Evolutionary conservation across 2,329 filamentous ascomycete genomes (phyloP).

Genomic region (Fusarium napiforme): DNA sequence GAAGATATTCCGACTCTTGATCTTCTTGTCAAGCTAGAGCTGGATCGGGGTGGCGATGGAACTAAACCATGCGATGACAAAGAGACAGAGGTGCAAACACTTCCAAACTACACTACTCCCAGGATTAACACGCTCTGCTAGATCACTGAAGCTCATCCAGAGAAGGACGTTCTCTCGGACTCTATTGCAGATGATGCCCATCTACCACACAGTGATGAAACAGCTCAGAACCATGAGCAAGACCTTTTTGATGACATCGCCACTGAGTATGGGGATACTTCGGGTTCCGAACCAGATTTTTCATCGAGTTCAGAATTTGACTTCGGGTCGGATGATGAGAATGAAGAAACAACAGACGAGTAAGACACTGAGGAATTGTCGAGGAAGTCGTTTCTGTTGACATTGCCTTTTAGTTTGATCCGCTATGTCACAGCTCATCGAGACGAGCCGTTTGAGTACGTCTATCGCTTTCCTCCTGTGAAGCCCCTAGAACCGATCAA

Average conservation of each 20-base stretch:
- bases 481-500: constrained; percentile 17
- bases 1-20: constrained; percentile 4
- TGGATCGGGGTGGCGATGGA: not conserved
- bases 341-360: constrained; percentile 38
- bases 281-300: constrained; percentile 37
- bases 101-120: not conserved
- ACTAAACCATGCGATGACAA: not conserved
- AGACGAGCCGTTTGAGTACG: constrained; percentile 6
- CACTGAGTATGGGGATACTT: constrained; percentile 29
- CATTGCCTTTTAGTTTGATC: constrained; percentile 26
- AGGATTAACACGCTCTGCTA: not conserved
- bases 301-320: constrained; percentile 36
- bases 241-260: constrained; percentile 2
- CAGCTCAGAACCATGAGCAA: not conserved
- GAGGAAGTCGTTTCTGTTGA: not conserved
- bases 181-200: not conserved
- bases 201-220: constrained; percentile 3
- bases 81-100: constrained; percentile 8
- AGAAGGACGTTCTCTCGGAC: not conserved
- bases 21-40: not conserved
- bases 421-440: constrained; percentile 25
- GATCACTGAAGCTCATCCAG: not conserved
- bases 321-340: constrained; percentile 35
- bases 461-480: constrained; percentile 12
- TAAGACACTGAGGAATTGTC: constrained; percentile 5